Conservation (phyloP, 2,329 filamentous ascomycete genomes). For the Akanthomyces muscarius region DNA sequence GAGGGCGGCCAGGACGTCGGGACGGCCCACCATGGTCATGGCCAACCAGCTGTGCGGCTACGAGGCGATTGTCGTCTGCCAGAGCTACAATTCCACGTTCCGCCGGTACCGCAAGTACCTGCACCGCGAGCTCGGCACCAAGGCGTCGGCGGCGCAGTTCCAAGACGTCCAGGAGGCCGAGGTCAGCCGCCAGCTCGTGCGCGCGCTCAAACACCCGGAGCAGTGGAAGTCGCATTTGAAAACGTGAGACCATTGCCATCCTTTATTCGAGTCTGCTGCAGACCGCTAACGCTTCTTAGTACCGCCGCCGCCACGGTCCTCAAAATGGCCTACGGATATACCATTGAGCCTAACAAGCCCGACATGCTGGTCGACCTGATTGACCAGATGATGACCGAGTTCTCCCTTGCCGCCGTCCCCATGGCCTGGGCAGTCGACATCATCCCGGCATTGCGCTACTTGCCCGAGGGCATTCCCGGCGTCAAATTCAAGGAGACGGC, state of each 20-base stretch:
- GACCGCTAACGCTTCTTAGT: slow-evolving; percentile 19
- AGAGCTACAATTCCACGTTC: slow-evolving; percentile 22
- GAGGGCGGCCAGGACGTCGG: slow-evolving; percentile 27
- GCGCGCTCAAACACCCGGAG: slow-evolving; percentile 3
- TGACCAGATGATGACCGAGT: slow-evolving; percentile 28
- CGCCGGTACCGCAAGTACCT: slow-evolving; percentile 26
- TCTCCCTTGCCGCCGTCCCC: slow-evolving; percentile 28
- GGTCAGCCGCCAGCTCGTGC: slow-evolving; percentile 11
- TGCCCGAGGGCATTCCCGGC: slow-evolving; percentile 31
- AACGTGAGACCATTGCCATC: slow-evolving; percentile 12
- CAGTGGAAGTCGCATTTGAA: slow-evolving; percentile 13
- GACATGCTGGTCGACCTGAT: slow-evolving; percentile 30
- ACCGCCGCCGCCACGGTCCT: slow-evolving; percentile 27
- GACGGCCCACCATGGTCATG: slow-evolving; percentile 27
- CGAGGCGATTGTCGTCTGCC: slow-evolving; percentile 20
- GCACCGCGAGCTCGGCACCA: slow-evolving; percentile 29
- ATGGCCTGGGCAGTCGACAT: slow-evolving; percentile 32
- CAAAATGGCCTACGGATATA: slow-evolving; percentile 31
- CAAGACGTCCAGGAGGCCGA: slow-evolving; percentile 15
- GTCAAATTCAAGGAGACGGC: slow-evolving; percentile 29
- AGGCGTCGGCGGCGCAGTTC: slow-evolving; percentile 15
- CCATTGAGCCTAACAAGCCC: slow-evolving; percentile 25
- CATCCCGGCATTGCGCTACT: slow-evolving; percentile 28
- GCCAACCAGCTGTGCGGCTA: slow-evolving; percentile 28
- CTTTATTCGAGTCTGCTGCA: background rate